Evolutionary conservation across 1,284 basidiomycete species (phyloP), one percentile per base, ranked within the genome.

Genomic region (Rhodotorula sp.): DNA sequence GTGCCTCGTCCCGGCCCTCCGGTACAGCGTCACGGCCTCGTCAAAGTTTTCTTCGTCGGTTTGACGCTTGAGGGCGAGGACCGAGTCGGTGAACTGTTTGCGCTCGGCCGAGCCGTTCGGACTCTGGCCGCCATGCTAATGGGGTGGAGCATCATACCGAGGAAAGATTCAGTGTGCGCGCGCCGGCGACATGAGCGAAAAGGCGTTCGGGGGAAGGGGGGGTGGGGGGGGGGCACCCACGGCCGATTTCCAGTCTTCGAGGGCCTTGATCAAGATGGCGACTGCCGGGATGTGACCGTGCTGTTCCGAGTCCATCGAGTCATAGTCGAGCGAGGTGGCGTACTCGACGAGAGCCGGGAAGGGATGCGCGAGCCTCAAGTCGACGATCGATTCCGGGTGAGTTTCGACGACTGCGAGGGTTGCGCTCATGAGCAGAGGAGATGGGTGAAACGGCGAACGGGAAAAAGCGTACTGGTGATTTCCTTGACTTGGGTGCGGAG

Each of bases 21-120:
- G 69, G 48, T 70, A 75, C 26, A 79, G 70, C 3, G 88, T 85
- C 75, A 90, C 86, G 1, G 93, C 94, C 81, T 97, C 94, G 76
- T 97, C 95, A 80, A 94, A 93, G 83, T 98, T 98, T 83, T 99
- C 96, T 78, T 96, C 92, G 81, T 99, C 96, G 0, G 83, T 79
- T 78, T 93, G 92, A 21, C 74, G 80, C 77, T 87, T 88, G 84
- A 88, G 87, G 3, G 81, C 83, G 48, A 82, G 81, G 66, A 95
- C 83, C 14, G 71, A 73, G 64, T 86, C 84, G 79, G 93, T 92
- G 84, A 98, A 96, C 29, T 86, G 88, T 71, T 89, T 85, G 77
- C 91, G 89, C 78, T 97, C 91, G 0, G 85, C 85, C 47, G 84
- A 84, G 0, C 86, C 88, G 72, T 85, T 83, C 2, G 93, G 93